Evolutionary conservation across 257 asterid species (phyloP).

Genomic region (Craterostigma plantagineum): DNA sequence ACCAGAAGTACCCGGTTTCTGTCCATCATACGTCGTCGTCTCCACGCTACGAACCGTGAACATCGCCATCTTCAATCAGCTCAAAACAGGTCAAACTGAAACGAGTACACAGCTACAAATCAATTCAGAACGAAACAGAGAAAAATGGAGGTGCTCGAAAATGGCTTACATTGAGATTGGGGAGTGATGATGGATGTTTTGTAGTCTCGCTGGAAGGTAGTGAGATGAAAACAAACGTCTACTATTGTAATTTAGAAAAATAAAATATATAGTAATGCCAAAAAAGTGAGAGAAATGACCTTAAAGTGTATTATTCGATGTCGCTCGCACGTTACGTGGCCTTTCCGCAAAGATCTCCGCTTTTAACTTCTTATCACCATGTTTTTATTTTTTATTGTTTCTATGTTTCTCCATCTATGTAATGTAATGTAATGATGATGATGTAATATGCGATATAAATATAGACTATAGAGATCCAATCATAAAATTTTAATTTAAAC

Average conservation of each 20-base stretch:
- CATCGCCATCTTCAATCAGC: conserved; percentile 26
- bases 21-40: conserved; percentile 80
- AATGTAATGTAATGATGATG: no score
- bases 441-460: background rate
- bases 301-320: conserved; percentile 11
- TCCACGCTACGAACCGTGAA: conserved; percentile 51
- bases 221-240: background rate
- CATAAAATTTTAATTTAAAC: no score
- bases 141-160: no score
- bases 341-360: conserved; percentile 18
- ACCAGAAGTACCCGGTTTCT: conserved; percentile 95
- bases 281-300: background rate
- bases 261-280: background rate
- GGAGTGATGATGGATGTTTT: no score
- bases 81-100: no score
- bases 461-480: background rate
- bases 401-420: background rate
- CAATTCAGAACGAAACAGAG: no score
- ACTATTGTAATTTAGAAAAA: background rate
- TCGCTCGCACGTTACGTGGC: conserved; percentile 14
- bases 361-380: conserved; percentile 12
- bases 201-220: no score
- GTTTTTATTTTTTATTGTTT: no score
- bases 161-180: no score
- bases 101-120: no score